These are phyloP conservation scores for Metschnikowia santaceciliae DNA, from an alignment of 805 yeast species.

Conservation along the genomic window DNA sequence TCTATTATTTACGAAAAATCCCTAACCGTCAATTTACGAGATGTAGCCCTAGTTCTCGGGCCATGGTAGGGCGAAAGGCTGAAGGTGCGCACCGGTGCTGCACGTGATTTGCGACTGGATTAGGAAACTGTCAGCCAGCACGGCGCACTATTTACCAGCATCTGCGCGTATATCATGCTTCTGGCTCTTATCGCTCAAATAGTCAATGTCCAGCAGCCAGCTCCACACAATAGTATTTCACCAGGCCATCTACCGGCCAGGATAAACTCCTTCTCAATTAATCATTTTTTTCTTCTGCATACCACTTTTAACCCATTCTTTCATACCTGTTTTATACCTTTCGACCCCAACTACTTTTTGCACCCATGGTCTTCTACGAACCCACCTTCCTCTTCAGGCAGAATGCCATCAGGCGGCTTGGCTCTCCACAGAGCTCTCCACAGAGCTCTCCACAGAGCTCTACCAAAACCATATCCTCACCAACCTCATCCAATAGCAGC, in stretches of 20 bases:
- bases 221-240: neutral
- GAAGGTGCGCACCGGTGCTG: neutral
- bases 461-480: neutral
- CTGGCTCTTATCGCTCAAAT: constrained; percentile 1
- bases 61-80: no score
- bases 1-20: no score
- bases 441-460: constrained; percentile 2
- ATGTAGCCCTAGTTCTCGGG: no score
- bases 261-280: neutral
- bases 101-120: neutral
- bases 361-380: constrained; percentile 26
- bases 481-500: constrained; percentile 5
- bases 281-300: neutral
- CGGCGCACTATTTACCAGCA: constrained; percentile 2
- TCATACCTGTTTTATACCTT: neutral
- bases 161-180: neutral
- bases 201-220: constrained; percentile 4
- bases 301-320: neutral
- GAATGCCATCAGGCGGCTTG: constrained; percentile 30
- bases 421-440: constrained; percentile 1
- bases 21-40: no score
- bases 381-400: constrained; percentile 41
- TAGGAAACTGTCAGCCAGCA: constrained; percentile 2
- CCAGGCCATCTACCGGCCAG: neutral
- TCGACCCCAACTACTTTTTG: neutral